phyloP scores from a whole-genome alignment of 2,329 filamentous ascomycete species.

The Macroventuria anomochaeta region DNA sequence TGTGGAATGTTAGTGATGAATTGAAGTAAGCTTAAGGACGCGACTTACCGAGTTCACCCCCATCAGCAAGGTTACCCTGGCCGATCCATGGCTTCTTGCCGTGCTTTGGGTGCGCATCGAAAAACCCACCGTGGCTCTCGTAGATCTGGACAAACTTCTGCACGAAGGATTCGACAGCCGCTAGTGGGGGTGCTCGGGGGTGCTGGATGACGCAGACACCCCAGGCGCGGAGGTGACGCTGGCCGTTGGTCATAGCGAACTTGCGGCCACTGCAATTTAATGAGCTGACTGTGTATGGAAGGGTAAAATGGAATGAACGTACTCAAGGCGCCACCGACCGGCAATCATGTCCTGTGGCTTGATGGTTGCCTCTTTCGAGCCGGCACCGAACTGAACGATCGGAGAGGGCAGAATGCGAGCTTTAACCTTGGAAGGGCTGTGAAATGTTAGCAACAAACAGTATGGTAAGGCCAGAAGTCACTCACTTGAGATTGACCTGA shows the following conservation, averaged over 20 bases:
- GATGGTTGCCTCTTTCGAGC: constrained; percentile 34
- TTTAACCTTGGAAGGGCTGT: constrained; percentile 64
- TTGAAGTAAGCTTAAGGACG: constrained; percentile 18
- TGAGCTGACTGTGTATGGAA: neutral
- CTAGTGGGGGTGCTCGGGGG: constrained; percentile 49
- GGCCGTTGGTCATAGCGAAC: constrained; percentile 71
- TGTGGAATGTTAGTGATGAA: constrained; percentile 30
- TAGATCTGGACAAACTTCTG: constrained; percentile 68
- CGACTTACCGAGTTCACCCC: constrained; percentile 48
- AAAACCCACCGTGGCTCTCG: constrained; percentile 64
- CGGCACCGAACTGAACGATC: constrained; percentile 67
- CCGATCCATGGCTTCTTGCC: constrained; percentile 44
- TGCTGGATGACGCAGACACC: constrained; percentile 71
- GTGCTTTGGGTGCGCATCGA: constrained; percentile 47
- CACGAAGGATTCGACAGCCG: constrained; percentile 60
- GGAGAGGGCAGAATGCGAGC: constrained; percentile 76
- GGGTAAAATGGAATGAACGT: neutral
- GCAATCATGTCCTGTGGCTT: constrained; percentile 53
- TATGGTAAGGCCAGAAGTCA: neutral
- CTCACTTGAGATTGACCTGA: constrained; percentile 61
- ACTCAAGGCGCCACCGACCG: constrained; percentile 86
- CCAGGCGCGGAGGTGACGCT: constrained; percentile 71
- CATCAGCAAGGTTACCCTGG: constrained; percentile 39
- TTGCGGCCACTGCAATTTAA: constrained; percentile 62
- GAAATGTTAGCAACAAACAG: neutral